Conservation (phyloP, 2,329 filamentous ascomycete genomes). For the Periconia sp. region DNA sequence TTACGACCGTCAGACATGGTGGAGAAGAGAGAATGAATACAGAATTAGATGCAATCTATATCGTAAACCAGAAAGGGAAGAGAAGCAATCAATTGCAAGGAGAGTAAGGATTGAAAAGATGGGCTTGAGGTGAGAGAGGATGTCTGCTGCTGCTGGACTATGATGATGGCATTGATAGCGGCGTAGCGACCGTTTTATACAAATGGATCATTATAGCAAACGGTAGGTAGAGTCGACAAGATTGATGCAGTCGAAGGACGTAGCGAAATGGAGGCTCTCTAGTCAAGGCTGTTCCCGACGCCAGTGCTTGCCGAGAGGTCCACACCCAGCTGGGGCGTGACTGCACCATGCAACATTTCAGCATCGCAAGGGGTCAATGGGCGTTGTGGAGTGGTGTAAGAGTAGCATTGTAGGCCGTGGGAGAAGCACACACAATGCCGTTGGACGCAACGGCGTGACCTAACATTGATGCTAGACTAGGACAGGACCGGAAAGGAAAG, state of each 20-base stretch:
- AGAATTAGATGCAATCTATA: constrained; percentile 4
- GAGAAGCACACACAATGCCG: no score
- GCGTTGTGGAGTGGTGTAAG: constrained; percentile 26
- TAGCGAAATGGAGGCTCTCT: constrained; percentile 27
- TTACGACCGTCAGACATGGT: constrained; percentile 61
- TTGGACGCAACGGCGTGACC: no score
- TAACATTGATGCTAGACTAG: no score
- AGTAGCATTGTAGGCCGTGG: constrained; percentile 26
- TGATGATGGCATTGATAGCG: constrained; percentile 6
- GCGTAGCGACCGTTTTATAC: constrained; percentile 42
- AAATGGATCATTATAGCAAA: neutral
- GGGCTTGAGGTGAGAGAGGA: constrained; percentile 22
- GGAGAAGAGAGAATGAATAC: constrained; percentile 13
- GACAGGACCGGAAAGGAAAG: no score
- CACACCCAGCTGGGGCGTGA: constrained; percentile 35
- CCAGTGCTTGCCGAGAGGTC: constrained; percentile 39
- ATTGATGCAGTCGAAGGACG: neutral
- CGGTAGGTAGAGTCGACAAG: neutral
- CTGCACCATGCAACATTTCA: constrained; percentile 26
- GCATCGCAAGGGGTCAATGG: constrained; percentile 30
- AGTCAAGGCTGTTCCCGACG: constrained; percentile 39
- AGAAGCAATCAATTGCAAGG: neutral
- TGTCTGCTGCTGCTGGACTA: neutral
- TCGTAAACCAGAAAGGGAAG: neutral
- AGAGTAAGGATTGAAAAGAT: constrained; percentile 20